phyloP scores from a whole-genome alignment of 169 alveolate species.

The Plasmodium vivax region DNA sequence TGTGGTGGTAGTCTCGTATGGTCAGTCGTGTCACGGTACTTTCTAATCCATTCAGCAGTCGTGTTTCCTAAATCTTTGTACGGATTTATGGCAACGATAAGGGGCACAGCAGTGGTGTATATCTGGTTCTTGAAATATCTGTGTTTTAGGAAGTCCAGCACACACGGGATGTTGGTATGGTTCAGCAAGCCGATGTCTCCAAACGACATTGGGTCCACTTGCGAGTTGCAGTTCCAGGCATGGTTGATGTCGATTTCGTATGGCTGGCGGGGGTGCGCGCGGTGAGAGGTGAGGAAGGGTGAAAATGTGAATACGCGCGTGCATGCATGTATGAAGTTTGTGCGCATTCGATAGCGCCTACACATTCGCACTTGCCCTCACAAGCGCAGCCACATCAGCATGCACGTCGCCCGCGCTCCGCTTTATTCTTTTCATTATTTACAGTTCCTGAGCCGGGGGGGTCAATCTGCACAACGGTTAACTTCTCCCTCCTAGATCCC shows the following conservation, averaged over 20 bases:
- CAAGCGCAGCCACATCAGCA: background rate
- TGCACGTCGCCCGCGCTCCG: background rate
- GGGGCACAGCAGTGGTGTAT: slow-evolving; percentile 93
- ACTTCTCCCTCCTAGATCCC: slow-evolving; percentile 86
- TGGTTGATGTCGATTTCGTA: slow-evolving; percentile 89
- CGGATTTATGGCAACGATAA: slow-evolving; percentile 93
- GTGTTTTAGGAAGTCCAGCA: slow-evolving; percentile 86
- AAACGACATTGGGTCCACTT: slow-evolving; percentile 92
- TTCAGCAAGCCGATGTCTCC: slow-evolving; percentile 92
- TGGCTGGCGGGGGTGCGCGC: slow-evolving; percentile 32
- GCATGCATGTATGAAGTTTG: background rate
- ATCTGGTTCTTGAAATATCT: slow-evolving; percentile 90
- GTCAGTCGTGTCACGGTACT: slow-evolving; percentile 87
- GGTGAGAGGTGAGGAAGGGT: background rate
- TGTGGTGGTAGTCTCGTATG: slow-evolving; percentile 89
- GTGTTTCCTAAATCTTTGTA: slow-evolving; percentile 92
- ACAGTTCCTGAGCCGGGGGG: slow-evolving; percentile 81
- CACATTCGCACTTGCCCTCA: background rate
- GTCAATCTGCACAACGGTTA: slow-evolving; percentile 88
- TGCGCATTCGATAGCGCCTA: background rate
- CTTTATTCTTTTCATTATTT: background rate
- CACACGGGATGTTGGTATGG: slow-evolving; percentile 91
- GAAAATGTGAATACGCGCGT: background rate
- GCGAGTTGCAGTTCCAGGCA: slow-evolving; percentile 91
- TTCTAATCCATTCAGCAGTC: slow-evolving; percentile 85